Percentiles rank a stretch among this genome's conserved stretches.
These are phyloP conservation scores for Cladosporium sp. DNA, from an alignment of 2,329 filamentous ascomycete genomes.

Conservation along the genomic window DNA sequence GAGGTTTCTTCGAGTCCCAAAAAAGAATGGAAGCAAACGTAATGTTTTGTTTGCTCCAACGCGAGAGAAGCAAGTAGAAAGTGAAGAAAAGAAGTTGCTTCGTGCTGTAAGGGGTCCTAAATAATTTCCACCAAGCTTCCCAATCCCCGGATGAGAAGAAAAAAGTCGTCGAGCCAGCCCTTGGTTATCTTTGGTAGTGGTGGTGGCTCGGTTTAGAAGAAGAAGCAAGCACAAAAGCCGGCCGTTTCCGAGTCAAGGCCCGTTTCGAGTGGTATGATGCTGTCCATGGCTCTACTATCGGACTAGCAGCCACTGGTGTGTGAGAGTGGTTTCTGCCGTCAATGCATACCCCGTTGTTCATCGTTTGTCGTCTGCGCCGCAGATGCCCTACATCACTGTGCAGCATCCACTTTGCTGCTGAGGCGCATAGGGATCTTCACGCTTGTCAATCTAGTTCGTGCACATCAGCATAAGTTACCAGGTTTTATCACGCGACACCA, in stretches of 20 bases:
- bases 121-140: neutral
- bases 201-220: neutral
- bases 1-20: neutral
- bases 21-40: neutral
- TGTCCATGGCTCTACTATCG: neutral
- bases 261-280: neutral
- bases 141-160: neutral
- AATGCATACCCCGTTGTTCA: slow-evolving; percentile 3
- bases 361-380: slow-evolving; percentile 9
- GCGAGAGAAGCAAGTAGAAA: neutral
- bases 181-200: neutral
- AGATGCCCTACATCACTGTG: slow-evolving; percentile 71
- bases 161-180: neutral
- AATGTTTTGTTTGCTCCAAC: neutral
- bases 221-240: slow-evolving; percentile 1
- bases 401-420: slow-evolving; percentile 93
- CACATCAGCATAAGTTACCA: neutral
- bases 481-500: neutral
- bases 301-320: neutral
- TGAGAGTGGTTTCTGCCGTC: neutral
- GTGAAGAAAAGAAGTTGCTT: neutral
- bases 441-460: slow-evolving; percentile 68
- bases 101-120: neutral
- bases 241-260: neutral
- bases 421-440: slow-evolving; percentile 96